Percentiles rank a stretch among this genome's conserved stretches.
These are phyloP conservation scores for Cercospora sp. DNA, from an alignment of 2,329 filamentous ascomycete species.

Conservation along the genomic window DNA sequence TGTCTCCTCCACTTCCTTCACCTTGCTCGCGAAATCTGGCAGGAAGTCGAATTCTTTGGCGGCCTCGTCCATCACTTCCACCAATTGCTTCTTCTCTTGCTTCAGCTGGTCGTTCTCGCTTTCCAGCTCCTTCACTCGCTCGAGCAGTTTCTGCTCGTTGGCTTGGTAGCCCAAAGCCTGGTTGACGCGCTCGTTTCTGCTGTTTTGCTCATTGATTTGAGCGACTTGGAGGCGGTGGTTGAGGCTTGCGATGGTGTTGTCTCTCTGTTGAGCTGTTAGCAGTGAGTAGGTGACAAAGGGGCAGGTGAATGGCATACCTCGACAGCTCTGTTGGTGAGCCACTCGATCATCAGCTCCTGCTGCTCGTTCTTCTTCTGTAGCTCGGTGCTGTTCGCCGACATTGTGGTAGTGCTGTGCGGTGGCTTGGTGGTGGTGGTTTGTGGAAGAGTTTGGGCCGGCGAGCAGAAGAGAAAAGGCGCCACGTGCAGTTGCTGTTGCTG, in stretches of 20 bases:
- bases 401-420: neutral
- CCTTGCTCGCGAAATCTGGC: neutral
- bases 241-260: neutral
- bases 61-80: neutral
- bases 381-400: neutral
- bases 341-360: neutral
- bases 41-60: neutral
- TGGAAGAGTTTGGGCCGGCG: neutral
- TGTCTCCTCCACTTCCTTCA: neutral
- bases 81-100: neutral
- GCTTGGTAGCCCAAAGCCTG: neutral
- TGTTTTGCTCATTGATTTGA: neutral
- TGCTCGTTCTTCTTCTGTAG: neutral
- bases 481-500: neutral
- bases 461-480: neutral
- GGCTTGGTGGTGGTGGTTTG: neutral
- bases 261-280: neutral
- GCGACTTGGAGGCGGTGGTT: neutral
- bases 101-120: neutral
- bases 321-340: neutral
- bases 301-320: neutral
- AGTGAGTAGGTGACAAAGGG: neutral
- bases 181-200: neutral
- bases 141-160: neutral
- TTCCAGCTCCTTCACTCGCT: neutral